These are phyloP conservation scores for Haplosporangium gracile DNA, from an alignment of 192 early-diverging fungal species.

Conservation along the genomic window DNA sequence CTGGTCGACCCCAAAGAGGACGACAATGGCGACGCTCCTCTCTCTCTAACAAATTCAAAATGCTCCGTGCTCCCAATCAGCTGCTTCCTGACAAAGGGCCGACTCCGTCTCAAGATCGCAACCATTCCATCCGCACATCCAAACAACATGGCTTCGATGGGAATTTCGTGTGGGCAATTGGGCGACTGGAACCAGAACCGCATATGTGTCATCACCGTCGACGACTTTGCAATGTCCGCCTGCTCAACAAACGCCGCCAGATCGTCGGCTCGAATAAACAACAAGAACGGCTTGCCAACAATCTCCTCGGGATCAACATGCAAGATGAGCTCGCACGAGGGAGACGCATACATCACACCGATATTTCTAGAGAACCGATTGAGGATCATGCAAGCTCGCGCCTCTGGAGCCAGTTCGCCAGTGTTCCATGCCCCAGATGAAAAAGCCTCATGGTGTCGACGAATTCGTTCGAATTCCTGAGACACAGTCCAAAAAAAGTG, in stretches of 20 bases:
- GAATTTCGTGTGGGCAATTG: constrained; percentile 18
- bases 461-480: constrained; percentile 33
- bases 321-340: constrained; percentile 21
- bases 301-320: constrained; percentile 12
- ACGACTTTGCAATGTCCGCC: constrained; percentile 26
- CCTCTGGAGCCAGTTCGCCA: constrained; percentile 10
- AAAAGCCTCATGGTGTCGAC: constrained; percentile 31
- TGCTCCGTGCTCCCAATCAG: constrained; percentile 1
- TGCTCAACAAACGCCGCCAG: constrained; percentile 30
- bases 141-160: constrained; percentile 28
- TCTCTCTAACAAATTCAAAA: neutral
- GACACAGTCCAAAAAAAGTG: neutral
- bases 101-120: constrained; percentile 10
- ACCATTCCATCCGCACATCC: constrained; percentile 26
- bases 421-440: constrained; percentile 16
- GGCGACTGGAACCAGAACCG: constrained; percentile 44
- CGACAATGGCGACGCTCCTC: neutral
- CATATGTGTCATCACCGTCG: constrained; percentile 29
- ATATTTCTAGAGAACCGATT: constrained; percentile 33
- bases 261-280: constrained; percentile 42
- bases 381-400: constrained; percentile 39
- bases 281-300: constrained; percentile 28
- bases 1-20: neutral
- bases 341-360: constrained; percentile 34
- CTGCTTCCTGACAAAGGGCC: constrained; percentile 19